phyloP scores from a whole-genome alignment of 208 protist genomes.

The Acanthamoeba rhysodes region DNA sequence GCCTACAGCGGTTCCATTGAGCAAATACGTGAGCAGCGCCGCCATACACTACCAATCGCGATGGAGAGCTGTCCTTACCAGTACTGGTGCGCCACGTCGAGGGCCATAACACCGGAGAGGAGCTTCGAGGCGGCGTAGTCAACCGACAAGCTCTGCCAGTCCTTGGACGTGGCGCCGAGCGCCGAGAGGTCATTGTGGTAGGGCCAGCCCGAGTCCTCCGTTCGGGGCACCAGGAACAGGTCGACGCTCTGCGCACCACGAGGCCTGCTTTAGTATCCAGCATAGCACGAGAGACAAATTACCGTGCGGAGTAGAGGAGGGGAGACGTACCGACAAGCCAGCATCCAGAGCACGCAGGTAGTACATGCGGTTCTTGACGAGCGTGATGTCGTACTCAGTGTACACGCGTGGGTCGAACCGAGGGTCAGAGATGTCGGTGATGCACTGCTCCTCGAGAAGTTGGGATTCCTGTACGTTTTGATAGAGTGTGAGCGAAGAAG shows the following conservation, averaged over 20 bases:
- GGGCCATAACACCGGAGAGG: slow-evolving; percentile 69
- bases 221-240: slow-evolving; percentile 62
- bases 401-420: slow-evolving; percentile 74
- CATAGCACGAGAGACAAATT: neutral
- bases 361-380: slow-evolving; percentile 77
- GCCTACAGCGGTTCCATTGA: slow-evolving; percentile 82
- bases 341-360: slow-evolving; percentile 83
- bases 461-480: neutral
- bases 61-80: slow-evolving; percentile 73
- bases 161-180: slow-evolving; percentile 54
- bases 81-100: slow-evolving; percentile 87
- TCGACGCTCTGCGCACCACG: slow-evolving; percentile 12
- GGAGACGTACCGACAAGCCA: slow-evolving; percentile 88
- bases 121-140: slow-evolving; percentile 68
- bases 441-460: slow-evolving; percentile 68
- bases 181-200: slow-evolving; percentile 73
- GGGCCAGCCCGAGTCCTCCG: slow-evolving; percentile 70
- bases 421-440: slow-evolving; percentile 61
- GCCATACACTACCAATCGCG: slow-evolving; percentile 85
- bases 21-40: slow-evolving; percentile 88
- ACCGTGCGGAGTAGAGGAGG: slow-evolving; percentile 16
- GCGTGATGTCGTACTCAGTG: slow-evolving; percentile 76
- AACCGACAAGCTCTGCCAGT: slow-evolving; percentile 72
- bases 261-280: neutral
- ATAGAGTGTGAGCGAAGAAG: neutral